phyloP scores from a whole-genome alignment of 495 filamentous ascomycete genomes.

The Sordaria brevicollis region DNA sequence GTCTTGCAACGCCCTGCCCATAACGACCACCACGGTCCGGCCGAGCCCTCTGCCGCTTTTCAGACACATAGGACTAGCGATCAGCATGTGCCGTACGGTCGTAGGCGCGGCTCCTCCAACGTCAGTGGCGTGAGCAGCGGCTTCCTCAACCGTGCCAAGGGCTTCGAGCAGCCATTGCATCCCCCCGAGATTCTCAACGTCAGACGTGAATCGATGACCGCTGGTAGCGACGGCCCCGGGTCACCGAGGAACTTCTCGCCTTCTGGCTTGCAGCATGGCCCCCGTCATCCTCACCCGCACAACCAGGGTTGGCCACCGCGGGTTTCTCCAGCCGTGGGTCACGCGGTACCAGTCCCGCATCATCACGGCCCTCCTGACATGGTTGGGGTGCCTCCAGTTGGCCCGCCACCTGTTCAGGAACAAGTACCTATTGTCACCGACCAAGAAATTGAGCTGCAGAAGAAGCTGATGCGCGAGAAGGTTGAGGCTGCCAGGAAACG shows the following conservation, averaged over 20 bases:
- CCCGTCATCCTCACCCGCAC: constrained; percentile 21
- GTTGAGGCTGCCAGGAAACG: constrained; percentile 68
- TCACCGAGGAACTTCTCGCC: constrained; percentile 37
- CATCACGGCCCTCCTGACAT: constrained; percentile 23
- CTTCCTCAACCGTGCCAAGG: constrained; percentile 39
- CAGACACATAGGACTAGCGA: constrained; percentile 65
- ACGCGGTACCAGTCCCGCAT: constrained; percentile 38
- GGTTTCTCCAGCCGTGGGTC: constrained; percentile 36
- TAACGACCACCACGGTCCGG: constrained; percentile 55
- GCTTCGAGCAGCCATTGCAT: constrained; percentile 34
- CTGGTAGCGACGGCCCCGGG: constrained; percentile 35
- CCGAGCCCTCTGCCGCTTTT: constrained; percentile 86
- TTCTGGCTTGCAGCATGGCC: constrained; percentile 17
- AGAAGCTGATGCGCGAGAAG: constrained; percentile 76
- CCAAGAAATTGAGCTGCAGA: constrained; percentile 58
- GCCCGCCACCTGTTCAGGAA: constrained; percentile 13
- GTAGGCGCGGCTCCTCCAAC: constrained; percentile 85
- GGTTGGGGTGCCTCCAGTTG: background rate
- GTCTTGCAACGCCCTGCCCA: constrained; percentile 57
- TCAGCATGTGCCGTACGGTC: constrained; percentile 61
- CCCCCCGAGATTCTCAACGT: constrained; percentile 33
- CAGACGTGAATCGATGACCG: constrained; percentile 34
- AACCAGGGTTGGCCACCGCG: constrained; percentile 39
- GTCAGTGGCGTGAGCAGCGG: constrained; percentile 83
- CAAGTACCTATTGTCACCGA: constrained; percentile 30